Evolutionary conservation across 1,284 basidiomycete genomes (phyloP).

Genomic region (Marasmius oreades): DNA sequence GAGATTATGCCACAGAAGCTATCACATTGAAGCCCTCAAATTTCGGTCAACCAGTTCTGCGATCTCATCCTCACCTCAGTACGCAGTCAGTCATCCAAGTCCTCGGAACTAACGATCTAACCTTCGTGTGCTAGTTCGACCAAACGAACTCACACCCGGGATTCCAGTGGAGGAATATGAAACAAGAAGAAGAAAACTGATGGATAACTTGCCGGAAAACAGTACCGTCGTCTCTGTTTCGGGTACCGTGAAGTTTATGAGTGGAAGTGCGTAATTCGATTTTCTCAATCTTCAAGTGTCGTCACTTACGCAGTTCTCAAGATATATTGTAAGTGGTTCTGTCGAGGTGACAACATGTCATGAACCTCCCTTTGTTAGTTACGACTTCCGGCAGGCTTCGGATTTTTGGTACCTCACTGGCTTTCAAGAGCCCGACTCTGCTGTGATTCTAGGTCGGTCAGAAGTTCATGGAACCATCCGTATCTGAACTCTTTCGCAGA

Average conservation of each 20-base stretch:
- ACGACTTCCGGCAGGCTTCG: constrained; percentile 92
- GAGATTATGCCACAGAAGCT: constrained; percentile 35
- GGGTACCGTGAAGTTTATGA: constrained; percentile 85
- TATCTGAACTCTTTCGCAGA: constrained; percentile 34
- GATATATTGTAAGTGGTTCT: constrained; percentile 44
- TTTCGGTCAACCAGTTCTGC: constrained; percentile 75
- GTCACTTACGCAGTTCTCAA: constrained; percentile 18
- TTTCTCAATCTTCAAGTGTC: constrained; percentile 6
- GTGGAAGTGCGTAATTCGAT: constrained; percentile 60
- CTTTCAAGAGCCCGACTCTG: constrained; percentile 91
- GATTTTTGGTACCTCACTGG: constrained; percentile 96
- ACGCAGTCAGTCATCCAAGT: constrained; percentile 20
- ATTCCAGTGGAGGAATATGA: constrained; percentile 85
- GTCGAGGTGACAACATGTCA: constrained; percentile 25
- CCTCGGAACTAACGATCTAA: constrained; percentile 9
- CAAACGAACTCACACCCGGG: constrained; percentile 81
- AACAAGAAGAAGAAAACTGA: constrained; percentile 64
- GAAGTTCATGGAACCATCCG: background rate
- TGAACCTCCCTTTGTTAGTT: constrained; percentile 49
- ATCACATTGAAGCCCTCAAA: constrained; percentile 52
- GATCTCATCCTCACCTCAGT: constrained; percentile 80
- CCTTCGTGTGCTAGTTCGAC: constrained; percentile 33
- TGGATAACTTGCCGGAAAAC: constrained; percentile 75
- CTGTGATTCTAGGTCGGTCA: constrained; percentile 72
- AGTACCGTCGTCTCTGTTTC: constrained; percentile 81